Base-by-base conservation (phyloP, 2,329 filamentous ascomycete genomes). In the Sphaerostilbella broomeana region DNA sequence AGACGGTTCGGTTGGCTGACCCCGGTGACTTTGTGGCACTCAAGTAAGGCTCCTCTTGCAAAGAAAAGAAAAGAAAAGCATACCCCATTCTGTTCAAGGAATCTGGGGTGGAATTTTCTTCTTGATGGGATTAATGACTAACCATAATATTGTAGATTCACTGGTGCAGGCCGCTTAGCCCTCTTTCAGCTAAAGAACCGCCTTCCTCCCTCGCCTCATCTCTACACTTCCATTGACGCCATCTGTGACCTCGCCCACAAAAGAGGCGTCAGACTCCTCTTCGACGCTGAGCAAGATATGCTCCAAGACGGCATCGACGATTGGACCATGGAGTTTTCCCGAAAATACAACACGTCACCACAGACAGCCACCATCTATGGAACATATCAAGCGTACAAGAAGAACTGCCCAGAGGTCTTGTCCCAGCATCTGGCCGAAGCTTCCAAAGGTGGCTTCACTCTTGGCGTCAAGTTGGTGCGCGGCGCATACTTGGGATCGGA, bases 281-380 rank as follows among this genome's bases (percentile, higher is more conserved):
- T 94, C 46, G 86, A 94, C 47, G 89, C 87, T 2, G 89, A 95
- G 62, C 86, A 94, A 60, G 79, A 81, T 41, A 73, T 76, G 40
- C 73, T 92, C 20, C 86, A 94, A 62, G 67, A 73, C 5, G 86
- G 86, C 6, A 90, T 94, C 45, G 82, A 92, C 57, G 73, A 77
- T 50, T 90, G 87, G 83, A 86, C 81, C 5, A 62, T 92, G 35
- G 64, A 73, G n/a, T 82, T 87, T 50, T 85, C 88, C 68, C 75
- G 77, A 51, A 78, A 75, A 56, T 89, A 85, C 68, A 94, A 94
- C 65, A 74, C 67, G 46, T 65, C 62, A 0, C 83, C 55, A 8
- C 73, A 73, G 21, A 69, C 72, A 38, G 81, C 84, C 4, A 74
- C 89, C 37, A 72, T 95, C 40, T 94, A 89, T 63, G 80, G 80